Conservation (phyloP, 1,284 basidiomycete species). For the Ceratobasidium sp. region DNA sequence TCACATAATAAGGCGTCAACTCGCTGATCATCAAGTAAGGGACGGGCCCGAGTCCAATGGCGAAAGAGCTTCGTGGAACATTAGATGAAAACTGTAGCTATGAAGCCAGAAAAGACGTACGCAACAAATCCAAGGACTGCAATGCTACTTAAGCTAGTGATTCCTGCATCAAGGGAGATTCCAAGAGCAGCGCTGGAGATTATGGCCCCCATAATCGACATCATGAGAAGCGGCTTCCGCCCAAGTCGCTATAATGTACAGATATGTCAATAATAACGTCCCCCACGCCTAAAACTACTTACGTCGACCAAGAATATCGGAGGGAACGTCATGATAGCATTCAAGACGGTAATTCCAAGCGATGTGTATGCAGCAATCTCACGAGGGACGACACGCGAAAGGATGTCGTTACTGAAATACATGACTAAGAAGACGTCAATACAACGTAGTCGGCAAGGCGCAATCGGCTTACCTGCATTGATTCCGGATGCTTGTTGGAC, state of each 20-base stretch:
- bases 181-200: conserved; percentile 74
- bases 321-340: conserved; percentile 79
- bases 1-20: conserved; percentile 78
- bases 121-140: conserved; percentile 86
- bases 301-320: conserved; percentile 89
- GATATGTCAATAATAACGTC: neutral
- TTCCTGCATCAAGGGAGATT: conserved; percentile 69
- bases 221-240: conserved; percentile 52
- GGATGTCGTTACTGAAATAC: conserved; percentile 89
- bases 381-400: conserved; percentile 77
- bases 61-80: conserved; percentile 69
- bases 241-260: conserved; percentile 52
- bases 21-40: conserved; percentile 95
- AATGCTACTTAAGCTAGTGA: conserved; percentile 69
- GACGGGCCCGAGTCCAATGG: conserved; percentile 88
- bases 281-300: conserved; percentile 44
- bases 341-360: conserved; percentile 79
- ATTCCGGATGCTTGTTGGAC: conserved; percentile 84
- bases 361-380: conserved; percentile 76
- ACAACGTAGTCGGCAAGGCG: conserved; percentile 47
- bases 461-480: conserved; percentile 58
- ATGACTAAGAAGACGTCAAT: conserved; percentile 62
- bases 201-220: conserved; percentile 66
- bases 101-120: conserved; percentile 53
- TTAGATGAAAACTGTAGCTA: neutral